Conservation (phyloP, 208 protist genomes). For the Strigomonas galati region DNA sequence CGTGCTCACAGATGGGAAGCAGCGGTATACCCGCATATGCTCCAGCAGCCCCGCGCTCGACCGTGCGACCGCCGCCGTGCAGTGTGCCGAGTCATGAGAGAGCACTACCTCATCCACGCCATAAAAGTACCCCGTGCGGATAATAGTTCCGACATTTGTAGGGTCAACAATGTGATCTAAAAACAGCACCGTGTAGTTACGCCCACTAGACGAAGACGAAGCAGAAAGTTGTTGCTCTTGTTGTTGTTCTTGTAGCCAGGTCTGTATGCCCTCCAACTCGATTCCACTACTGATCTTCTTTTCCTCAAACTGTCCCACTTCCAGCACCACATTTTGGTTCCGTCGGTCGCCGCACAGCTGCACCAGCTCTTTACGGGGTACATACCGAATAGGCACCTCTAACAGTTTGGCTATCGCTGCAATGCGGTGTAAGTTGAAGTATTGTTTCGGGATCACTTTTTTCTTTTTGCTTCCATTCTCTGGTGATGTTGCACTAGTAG, state of each 20-base stretch:
- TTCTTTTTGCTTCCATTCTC: neutral
- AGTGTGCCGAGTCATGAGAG: slow-evolving; percentile 52
- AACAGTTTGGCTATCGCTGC: slow-evolving; percentile 46
- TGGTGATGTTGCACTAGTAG: neutral
- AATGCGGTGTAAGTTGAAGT: slow-evolving; percentile 60
- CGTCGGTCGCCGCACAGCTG: slow-evolving; percentile 78
- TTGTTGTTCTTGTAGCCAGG: neutral
- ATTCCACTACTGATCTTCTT: neutral
- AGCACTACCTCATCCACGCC: slow-evolving; percentile 63
- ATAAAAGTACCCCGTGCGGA: slow-evolving; percentile 71
- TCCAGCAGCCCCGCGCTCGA: slow-evolving; percentile 75
- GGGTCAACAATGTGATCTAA: slow-evolving; percentile 80
- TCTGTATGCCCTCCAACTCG: neutral
- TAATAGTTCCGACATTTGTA: slow-evolving; percentile 68
- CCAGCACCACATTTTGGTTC: slow-evolving; percentile 78
- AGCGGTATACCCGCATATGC: slow-evolving; percentile 52
- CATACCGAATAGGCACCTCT: slow-evolving; percentile 45
- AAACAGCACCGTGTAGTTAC: slow-evolving; percentile 31
- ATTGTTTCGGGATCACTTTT: slow-evolving; percentile 42
- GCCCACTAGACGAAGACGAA: neutral
- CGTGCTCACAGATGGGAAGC: slow-evolving; percentile 22
- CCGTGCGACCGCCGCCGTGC: slow-evolving; percentile 64
- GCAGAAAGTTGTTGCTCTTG: neutral
- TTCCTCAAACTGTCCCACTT: slow-evolving; percentile 47
- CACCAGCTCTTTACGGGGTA: slow-evolving; percentile 61